Conservation (phyloP, 192 early-diverging fungal species). For the Chytriomyces confervae region DNA sequence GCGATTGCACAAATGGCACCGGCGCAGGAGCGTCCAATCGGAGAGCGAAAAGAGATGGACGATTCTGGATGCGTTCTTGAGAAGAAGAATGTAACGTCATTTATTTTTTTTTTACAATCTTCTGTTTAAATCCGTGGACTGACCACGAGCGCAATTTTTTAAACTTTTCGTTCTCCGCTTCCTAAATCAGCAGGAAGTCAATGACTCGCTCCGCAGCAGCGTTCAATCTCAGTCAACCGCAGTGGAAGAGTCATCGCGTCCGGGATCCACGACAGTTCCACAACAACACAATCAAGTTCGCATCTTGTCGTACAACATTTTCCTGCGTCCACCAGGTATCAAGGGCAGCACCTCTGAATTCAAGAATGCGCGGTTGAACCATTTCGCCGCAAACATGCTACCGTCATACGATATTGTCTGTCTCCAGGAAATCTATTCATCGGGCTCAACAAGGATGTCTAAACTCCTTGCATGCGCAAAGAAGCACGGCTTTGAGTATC, state of each 20-base stretch:
- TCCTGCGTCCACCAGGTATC: constrained; percentile 39
- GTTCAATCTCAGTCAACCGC: constrained; percentile 16
- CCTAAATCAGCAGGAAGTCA: background rate
- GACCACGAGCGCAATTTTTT: no score
- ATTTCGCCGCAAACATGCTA: constrained; percentile 69
- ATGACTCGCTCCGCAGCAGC: background rate
- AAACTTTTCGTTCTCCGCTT: background rate
- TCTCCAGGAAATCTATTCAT: constrained; percentile 85
- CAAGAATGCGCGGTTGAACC: constrained; percentile 77
- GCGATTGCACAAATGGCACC: constrained; percentile 3
- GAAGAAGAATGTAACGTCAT: background rate
- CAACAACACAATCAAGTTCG: constrained; percentile 4
- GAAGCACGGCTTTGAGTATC: constrained; percentile 70
- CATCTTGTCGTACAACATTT: constrained; percentile 41
- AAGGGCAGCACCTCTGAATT: constrained; percentile 63
- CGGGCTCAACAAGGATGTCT: constrained; percentile 64
- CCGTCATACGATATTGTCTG: constrained; percentile 79
- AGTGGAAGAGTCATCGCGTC: constrained; percentile 11
- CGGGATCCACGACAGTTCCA: constrained; percentile 1
- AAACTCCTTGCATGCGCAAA: constrained; percentile 66
- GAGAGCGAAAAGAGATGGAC: constrained; percentile 32
- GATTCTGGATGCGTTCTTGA: constrained; percentile 50
- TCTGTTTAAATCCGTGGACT: background rate
- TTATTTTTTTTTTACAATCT: background rate
- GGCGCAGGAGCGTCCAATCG: constrained; percentile 39